Percentiles rank a stretch among this genome's conserved stretches.
Conservation (phyloP, 2,329 filamentous ascomycete species). For the Fusarium mangiferae region DNA sequence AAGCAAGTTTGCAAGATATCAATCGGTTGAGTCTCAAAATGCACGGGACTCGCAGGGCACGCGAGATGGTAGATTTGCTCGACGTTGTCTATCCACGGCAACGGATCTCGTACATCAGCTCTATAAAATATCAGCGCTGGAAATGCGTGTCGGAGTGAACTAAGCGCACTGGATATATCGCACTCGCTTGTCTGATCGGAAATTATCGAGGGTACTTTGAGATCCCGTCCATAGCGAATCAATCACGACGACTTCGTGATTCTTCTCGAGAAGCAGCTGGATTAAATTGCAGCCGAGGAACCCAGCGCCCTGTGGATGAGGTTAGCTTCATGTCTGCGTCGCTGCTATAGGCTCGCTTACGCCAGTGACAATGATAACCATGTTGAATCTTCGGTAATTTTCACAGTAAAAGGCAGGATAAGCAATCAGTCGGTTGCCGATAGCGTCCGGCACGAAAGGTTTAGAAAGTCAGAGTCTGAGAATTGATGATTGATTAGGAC, state of each 20-base stretch:
- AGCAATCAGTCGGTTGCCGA: background rate
- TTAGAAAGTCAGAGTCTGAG: fast-evolving
- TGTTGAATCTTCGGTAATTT: background rate
- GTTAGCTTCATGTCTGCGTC: background rate
- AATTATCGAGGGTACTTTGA: conserved; percentile 8
- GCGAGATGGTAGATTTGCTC: conserved; percentile 38
- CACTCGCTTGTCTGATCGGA: conserved; percentile 12
- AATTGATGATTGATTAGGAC: too few species aligned
- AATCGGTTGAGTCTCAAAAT: conserved; percentile 31
- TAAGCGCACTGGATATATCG: conserved; percentile 19
- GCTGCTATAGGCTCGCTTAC: background rate
- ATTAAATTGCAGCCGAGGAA: conserved; percentile 36
- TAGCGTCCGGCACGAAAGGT: fast-evolving
- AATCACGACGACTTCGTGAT: conserved; percentile 25
- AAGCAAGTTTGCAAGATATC: conserved; percentile 39
- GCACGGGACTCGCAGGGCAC: conserved; percentile 28
- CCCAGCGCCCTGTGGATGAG: conserved; percentile 13
- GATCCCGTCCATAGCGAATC: conserved; percentile 38
- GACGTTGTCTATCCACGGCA: conserved; percentile 22
- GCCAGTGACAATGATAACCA: conserved; percentile 29
- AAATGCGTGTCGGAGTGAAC: fast-evolving
- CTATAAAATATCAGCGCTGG: background rate
- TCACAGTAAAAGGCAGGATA: background rate
- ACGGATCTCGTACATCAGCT: conserved; percentile 27
- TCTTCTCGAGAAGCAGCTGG: conserved; percentile 20